Percentiles rank a stretch among this genome's conserved stretches.
phyloP scores from a whole-genome alignment of 1,139 yeast genomes.

The Diutina scorzettiae region DNA sequence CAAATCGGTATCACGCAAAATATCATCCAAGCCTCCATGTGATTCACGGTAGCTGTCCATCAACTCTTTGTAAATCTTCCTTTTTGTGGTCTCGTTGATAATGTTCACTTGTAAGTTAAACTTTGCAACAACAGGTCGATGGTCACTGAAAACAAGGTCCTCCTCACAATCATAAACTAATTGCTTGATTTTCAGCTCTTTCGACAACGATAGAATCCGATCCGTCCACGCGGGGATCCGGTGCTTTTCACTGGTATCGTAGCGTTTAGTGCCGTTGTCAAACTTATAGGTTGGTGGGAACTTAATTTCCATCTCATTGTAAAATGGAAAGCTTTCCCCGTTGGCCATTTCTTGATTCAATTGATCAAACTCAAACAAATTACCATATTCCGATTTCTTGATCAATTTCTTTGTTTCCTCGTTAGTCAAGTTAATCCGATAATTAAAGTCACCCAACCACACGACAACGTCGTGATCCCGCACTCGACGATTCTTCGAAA shows the following conservation, averaged over 20 bases:
- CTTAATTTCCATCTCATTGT: slow-evolving; percentile 1
- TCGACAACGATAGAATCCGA: not conserved
- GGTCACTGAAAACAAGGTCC: slow-evolving; percentile 59
- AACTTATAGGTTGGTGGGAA: slow-evolving; percentile 6
- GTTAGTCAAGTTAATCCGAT: not conserved
- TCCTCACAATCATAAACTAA: slow-evolving; percentile 51
- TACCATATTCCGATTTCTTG: not conserved
- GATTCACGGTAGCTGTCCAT: slow-evolving; percentile 43
- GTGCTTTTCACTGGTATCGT: slow-evolving; percentile 5
- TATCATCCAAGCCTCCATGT: slow-evolving; percentile 30
- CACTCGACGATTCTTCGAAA: not conserved
- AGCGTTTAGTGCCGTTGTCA: slow-evolving; percentile 1
- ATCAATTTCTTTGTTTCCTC: not conserved
- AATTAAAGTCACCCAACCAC: slow-evolving; percentile 6
- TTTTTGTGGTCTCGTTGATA: slow-evolving; percentile 53
- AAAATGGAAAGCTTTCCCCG: not conserved
- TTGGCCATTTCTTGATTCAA: slow-evolving; percentile 2
- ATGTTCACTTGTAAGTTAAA: slow-evolving; percentile 58
- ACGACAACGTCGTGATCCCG: slow-evolving; percentile 3
- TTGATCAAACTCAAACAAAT: slow-evolving; percentile 1
- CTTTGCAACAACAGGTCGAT: slow-evolving; percentile 51
- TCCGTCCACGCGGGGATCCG: slow-evolving; percentile 6
- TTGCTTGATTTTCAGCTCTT: slow-evolving; percentile 33
- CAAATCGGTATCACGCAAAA: slow-evolving; percentile 21
- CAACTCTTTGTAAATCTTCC: slow-evolving; percentile 43